Base-by-base conservation (phyloP, 805 yeast genomes). In the Candida methanosorbosa region DNA sequence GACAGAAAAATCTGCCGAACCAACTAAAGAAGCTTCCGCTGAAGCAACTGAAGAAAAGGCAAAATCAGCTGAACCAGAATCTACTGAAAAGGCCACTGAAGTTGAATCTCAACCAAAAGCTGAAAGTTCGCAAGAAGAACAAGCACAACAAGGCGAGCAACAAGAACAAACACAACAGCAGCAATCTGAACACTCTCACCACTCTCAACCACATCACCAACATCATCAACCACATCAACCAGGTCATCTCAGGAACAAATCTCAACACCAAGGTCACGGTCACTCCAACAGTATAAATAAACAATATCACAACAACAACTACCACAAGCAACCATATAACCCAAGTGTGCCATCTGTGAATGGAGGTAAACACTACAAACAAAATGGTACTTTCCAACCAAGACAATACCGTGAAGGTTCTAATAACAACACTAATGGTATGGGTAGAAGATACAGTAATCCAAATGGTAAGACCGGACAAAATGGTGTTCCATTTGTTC, bases 401-500 rank as follows among this genome's bases (percentile, higher is more conserved):
- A 44, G 50, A 33, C 42, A 43, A 30, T 45, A 35, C 35, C 42
- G 50, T 39, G 39, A 32, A 32, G 42, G 44, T 32, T 41, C 34
- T 38, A 44, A 43, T 35, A 31, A 45, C 35, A 6, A 33, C 14
- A 15, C 21, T 7, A 18, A 22, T 30, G 24, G 16, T 12, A 48
- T 41, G 29, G 39, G 36, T 28, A 41, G 46, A 36, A 42, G 51
- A 38, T 46, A 45, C 38, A 42, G 46, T 30, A 46, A 45, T 32
- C 43, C 41, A 18, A 45, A 45, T 29, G 48, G 48, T 13, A 45
- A 40, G 29, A 21, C 11, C 11, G 30, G 40, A 27, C 36, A 39
- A 30, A 45, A 43, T 18, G 44, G 42, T 29, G 29, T 43, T 19
- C 49, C 44, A 11, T 49, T 38, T 37, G 38, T 46, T 30, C 52